Evolutionary conservation across 257 asterid genomes (phyloP), one percentile per base, ranked within the genome.

Genomic region (Fraxinus anomala): DNA sequence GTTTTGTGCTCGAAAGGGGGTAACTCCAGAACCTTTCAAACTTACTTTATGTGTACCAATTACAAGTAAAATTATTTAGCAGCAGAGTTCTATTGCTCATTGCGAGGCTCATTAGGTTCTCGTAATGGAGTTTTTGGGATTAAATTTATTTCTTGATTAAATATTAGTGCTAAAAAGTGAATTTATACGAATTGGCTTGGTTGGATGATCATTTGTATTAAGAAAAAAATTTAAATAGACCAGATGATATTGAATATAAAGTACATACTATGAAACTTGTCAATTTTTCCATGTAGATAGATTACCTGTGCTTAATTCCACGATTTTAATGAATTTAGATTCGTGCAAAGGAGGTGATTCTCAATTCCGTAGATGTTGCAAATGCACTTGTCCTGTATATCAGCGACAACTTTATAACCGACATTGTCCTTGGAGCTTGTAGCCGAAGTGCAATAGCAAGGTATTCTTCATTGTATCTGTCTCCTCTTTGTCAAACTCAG

Each of bases 1-100:
- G 79, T 84, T 89, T 73, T 94, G 97, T 85, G 97, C 96, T 81
- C 89, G 95, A 28, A 91, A 89, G 85, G 96, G 97, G 99, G 97
- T 91, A 91, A 77, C 4, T 26, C 1, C 5, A 59, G 33, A 47
- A 17, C 14, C 6, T 67, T 44, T 77, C 30, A 24, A 59, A 61
- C 26, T 11, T 23, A 3, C 33, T 23, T 24, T 24, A 61, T 61
- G 34, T 33, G 0, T 24, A 61, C 30, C 33, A 61, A 10, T 23
- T 10, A 2, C 17, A 4, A 61, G 12, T 23, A 6, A 59, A n/a
- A 23, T 59, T 54, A 6, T 17, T n/a, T n/a, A 11, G 23, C 26
- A 54, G 12, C 66, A 17, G 56, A n/a, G n/a, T 54, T 54, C 6
- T n/a, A 54, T 54, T 54, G 59, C 4, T 49, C 59, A 13, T 13